Conservation (phyloP, 495 filamentous ascomycete genomes). For the Aspergillus bridgeri region DNA sequence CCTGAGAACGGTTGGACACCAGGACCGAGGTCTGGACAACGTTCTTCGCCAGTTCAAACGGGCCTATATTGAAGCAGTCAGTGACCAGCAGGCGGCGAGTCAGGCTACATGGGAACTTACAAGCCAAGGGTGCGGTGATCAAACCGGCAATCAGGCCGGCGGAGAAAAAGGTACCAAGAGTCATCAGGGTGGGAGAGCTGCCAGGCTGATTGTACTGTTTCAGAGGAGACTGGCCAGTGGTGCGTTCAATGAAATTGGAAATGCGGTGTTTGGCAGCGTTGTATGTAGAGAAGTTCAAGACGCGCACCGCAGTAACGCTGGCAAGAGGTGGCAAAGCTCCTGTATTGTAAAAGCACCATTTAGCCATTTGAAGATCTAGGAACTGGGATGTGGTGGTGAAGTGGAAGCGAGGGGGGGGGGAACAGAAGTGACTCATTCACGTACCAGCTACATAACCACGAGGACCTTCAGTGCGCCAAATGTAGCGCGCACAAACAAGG, state of each 20-base stretch:
- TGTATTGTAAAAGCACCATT: slow-evolving; percentile 26
- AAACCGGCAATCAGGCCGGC: slow-evolving; percentile 78
- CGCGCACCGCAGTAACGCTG: slow-evolving; percentile 85
- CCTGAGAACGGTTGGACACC: slow-evolving; percentile 64
- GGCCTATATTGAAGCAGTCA: slow-evolving; percentile 50
- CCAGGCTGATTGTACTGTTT: slow-evolving; percentile 66
- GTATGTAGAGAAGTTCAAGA: slow-evolving; percentile 92
- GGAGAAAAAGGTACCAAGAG: slow-evolving; percentile 69
- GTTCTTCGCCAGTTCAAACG: slow-evolving; percentile 91
- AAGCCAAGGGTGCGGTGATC: slow-evolving; percentile 78
- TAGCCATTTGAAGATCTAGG: neutral
- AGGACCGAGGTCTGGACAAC: slow-evolving; percentile 88
- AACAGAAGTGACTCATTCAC: slow-evolving; percentile 1
- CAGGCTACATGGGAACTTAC: slow-evolving; percentile 49
- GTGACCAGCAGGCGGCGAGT: neutral
- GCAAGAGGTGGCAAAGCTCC: slow-evolving; percentile 76
- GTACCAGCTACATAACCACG: slow-evolving; percentile 48
- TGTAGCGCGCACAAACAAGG: slow-evolving; percentile 39
- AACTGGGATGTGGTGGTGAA: neutral
- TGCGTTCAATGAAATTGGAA: slow-evolving; percentile 42
- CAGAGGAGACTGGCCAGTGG: slow-evolving; percentile 68
- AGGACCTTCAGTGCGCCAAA: slow-evolving; percentile 46
- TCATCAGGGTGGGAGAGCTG: slow-evolving; percentile 64
- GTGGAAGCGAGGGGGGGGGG: too few species aligned
- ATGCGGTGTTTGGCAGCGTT: slow-evolving; percentile 76